A percentile compares a stretch with the other conserved stretches of the same genome.
Conservation (phyloP, 2,329 filamentous ascomycete genomes). For the Fusarium globosum region DNA sequence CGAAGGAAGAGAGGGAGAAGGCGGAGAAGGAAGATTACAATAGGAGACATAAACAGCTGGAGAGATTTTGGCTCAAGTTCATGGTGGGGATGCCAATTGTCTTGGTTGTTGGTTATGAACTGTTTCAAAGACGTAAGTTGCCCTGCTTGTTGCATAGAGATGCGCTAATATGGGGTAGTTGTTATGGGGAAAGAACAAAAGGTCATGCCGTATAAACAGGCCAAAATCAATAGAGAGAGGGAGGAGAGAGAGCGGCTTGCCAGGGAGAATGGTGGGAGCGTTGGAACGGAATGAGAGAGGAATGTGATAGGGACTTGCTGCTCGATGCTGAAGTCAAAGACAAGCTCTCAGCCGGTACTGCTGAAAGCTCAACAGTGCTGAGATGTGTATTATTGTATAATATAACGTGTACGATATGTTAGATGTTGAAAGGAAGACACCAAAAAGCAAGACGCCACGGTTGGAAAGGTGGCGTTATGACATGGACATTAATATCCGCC, state of each 20-base stretch:
- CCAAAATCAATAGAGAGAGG: constrained; percentile 5
- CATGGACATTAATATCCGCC: not conserved
- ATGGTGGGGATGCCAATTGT: constrained; percentile 66
- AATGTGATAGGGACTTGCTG: not conserved
- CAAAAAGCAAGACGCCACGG: not conserved
- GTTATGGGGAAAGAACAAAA: constrained; percentile 48
- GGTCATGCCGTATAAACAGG: constrained; percentile 20
- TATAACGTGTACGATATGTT: not conserved
- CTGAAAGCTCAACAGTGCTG: not conserved
- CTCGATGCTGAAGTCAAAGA: not conserved
- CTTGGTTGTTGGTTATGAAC: constrained; percentile 64
- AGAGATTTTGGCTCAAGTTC: constrained; percentile 57
- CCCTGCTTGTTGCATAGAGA: fast-evolving
- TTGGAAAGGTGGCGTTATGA: not conserved
- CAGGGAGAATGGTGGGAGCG: not conserved
- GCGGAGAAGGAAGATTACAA: constrained; percentile 52
- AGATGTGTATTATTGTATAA: constrained; percentile 7
- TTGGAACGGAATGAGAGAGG: not conserved
- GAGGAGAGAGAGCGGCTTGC: not conserved
- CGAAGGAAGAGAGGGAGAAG: constrained; percentile 33
- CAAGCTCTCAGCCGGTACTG: not conserved
- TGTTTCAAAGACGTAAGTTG: constrained; percentile 62
- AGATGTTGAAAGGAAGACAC: not conserved
- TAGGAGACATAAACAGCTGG: constrained; percentile 56
- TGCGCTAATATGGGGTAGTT: constrained; percentile 39